Conservation (phyloP, 257 asterid genomes). For the Lycium barbarum region DNA sequence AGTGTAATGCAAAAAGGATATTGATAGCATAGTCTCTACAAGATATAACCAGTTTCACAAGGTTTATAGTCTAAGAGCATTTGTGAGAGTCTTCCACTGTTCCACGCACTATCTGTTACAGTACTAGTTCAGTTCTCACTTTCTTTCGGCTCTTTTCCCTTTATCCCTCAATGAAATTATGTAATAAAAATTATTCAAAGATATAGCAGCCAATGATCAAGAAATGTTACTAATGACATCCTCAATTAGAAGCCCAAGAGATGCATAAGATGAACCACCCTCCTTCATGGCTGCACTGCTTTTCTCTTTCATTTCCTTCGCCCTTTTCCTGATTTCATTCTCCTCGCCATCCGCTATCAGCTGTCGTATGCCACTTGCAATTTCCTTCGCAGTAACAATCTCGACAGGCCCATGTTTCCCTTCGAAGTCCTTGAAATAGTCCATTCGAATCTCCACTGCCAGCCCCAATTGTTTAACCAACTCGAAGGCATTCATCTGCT, state of each 20-base stretch:
- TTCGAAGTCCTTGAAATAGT: conserved; percentile 27
- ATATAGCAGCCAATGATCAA: neutral
- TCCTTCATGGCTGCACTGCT: conserved; percentile 48
- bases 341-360: conserved; percentile 35
- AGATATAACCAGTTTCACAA: neutral
- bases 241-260: conserved; percentile 44
- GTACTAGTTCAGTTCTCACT: no score
- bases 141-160: no score
- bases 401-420: neutral
- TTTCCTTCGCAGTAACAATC: conserved; percentile 28
- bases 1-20: neutral
- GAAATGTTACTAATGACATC: conserved; percentile 38
- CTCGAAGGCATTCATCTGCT: conserved; percentile 38
- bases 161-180: no score
- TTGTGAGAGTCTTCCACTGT: no score
- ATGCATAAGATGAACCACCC: conserved; percentile 61
- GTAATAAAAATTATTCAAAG: no score
- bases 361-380: conserved; percentile 26
- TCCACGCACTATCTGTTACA: no score
- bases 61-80: no score
- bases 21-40: no score
- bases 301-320: conserved; percentile 52
- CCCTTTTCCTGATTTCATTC: conserved; percentile 46
- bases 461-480: conserved; percentile 40
- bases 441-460: conserved; percentile 42